Percentiles rank a stretch among this genome's conserved stretches.
Conservation (phyloP, 2,329 filamentous ascomycete species). For the Coniochaeta sp. region DNA sequence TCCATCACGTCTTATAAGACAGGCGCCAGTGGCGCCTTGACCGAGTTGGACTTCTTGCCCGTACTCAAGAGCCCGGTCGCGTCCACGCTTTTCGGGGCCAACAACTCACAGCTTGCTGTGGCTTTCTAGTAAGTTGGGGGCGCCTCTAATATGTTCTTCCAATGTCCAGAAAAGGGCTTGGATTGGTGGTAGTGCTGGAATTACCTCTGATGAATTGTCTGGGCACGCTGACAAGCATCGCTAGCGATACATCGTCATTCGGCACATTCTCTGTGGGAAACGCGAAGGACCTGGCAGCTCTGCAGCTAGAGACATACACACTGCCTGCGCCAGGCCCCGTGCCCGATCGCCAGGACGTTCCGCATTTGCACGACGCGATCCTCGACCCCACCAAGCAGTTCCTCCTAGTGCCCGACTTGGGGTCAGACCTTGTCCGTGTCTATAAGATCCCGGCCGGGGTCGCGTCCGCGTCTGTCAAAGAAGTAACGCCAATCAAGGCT, state of each 20-base stretch:
- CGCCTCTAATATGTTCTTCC: not conserved
- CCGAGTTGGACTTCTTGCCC: conserved; percentile 11
- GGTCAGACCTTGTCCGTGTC: conserved; percentile 51
- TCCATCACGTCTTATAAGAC: conserved; percentile 17
- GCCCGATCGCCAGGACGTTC: conserved; percentile 42
- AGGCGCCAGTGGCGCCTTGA: conserved; percentile 28
- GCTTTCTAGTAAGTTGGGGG: conserved; percentile 9
- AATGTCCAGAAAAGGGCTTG: not conserved
- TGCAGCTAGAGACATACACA: conserved; percentile 31
- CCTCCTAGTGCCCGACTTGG: conserved; percentile 58
- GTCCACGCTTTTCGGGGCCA: conserved; percentile 8
- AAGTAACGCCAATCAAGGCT: conserved; percentile 28
- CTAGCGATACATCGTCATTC: conserved; percentile 16
- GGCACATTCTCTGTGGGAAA: conserved; percentile 20
- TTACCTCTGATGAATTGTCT: not conserved
- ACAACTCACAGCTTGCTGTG: conserved; percentile 7
- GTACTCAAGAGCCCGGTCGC: conserved; percentile 11
- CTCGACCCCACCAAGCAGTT: conserved; percentile 57
- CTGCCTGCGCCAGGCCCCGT: conserved; percentile 28
- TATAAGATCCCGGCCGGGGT: conserved; percentile 25
- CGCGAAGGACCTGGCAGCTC: conserved; percentile 20
- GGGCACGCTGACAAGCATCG: not conserved
- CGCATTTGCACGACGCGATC: conserved; percentile 57
- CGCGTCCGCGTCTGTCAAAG: not conserved
- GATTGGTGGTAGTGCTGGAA: not conserved